phyloP scores from a whole-genome alignment of 2,329 filamentous ascomycete genomes.

The Curvularia sp. region DNA sequence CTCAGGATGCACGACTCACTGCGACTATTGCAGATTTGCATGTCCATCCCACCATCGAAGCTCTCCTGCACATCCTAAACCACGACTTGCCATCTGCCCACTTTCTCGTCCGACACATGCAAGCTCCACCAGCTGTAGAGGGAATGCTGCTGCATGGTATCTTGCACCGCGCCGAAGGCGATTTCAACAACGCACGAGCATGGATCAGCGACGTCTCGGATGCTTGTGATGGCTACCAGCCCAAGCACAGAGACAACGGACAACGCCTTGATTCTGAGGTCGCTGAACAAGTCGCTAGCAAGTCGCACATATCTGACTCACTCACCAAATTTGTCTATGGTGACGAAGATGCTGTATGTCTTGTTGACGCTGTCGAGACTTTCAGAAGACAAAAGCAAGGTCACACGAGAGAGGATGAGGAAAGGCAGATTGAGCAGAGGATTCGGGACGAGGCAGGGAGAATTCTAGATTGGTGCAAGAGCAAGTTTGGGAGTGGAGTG shows the following conservation, averaged over 20 bases:
- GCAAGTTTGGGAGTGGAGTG: slow-evolving; percentile 54
- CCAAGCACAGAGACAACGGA: slow-evolving; percentile 28
- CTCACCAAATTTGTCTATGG: slow-evolving; percentile 35
- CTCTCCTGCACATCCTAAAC: slow-evolving; percentile 60
- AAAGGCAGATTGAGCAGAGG: slow-evolving; percentile 40
- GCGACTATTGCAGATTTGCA: slow-evolving; percentile 37
- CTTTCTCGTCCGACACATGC: slow-evolving; percentile 62
- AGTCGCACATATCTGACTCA: slow-evolving; percentile 8
- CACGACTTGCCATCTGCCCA: slow-evolving; percentile 59
- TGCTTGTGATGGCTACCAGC: slow-evolving; percentile 44
- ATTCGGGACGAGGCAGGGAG: slow-evolving; percentile 50
- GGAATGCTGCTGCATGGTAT: slow-evolving; percentile 61
- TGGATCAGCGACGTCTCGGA: slow-evolving; percentile 57
- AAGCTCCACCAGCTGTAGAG: slow-evolving; percentile 57
- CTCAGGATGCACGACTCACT: slow-evolving; percentile 24
- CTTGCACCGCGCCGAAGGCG: slow-evolving; percentile 60
- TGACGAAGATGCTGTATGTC: slow-evolving; percentile 22
- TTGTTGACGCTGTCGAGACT: slow-evolving; percentile 50
- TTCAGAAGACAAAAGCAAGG: slow-evolving; percentile 40
- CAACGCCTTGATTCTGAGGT: slow-evolving; percentile 25
- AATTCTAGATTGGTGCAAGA: slow-evolving; percentile 54
- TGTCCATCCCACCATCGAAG: slow-evolving; percentile 59
- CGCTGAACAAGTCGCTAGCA: slow-evolving; percentile 10
- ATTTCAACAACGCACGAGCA: slow-evolving; percentile 57
- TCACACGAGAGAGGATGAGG: slow-evolving; percentile 27